phyloP scores from a whole-genome alignment of 2,329 filamentous ascomycete genomes.

The Phyllosticta capitalensis region DNA sequence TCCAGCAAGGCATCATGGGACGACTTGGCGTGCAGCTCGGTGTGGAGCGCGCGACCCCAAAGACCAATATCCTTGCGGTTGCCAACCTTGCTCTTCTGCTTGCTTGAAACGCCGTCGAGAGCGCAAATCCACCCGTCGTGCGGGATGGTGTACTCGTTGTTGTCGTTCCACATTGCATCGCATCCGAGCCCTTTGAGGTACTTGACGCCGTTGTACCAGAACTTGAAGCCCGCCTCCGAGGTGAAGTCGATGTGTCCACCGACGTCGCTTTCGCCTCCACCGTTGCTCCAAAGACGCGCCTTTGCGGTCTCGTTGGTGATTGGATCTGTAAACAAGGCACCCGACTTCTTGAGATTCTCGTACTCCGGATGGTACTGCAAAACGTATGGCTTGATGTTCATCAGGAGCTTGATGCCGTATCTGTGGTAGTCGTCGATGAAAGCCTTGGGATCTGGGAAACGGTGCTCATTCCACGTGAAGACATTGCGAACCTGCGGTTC shows the following conservation, averaged over 20 bases:
- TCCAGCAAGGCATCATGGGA: slow-evolving; percentile 59
- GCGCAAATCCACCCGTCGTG: slow-evolving; percentile 57
- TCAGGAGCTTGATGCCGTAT: slow-evolving; percentile 56
- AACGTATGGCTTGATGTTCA: slow-evolving; percentile 66
- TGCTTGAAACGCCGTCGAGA: slow-evolving; percentile 35
- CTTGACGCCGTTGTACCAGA: slow-evolving; percentile 62
- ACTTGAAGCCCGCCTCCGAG: slow-evolving; percentile 54
- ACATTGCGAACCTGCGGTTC: slow-evolving; percentile 63
- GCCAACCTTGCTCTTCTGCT: slow-evolving; percentile 10
- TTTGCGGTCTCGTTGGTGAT: slow-evolving; percentile 39
- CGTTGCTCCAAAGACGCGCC: slow-evolving; percentile 61
- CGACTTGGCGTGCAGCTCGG: slow-evolving; percentile 60
- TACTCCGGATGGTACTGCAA: slow-evolving; percentile 59
- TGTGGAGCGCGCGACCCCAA: slow-evolving; percentile 61
- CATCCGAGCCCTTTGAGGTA: slow-evolving; percentile 54
- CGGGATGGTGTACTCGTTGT: slow-evolving; percentile 63
- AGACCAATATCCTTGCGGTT: slow-evolving; percentile 48
- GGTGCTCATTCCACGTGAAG: slow-evolving; percentile 60
- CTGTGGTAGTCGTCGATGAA: slow-evolving; percentile 54
- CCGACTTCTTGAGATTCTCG: slow-evolving; percentile 45
- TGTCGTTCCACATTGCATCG: slow-evolving; percentile 71
- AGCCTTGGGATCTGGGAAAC: slow-evolving; percentile 58
- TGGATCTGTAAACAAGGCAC: slow-evolving; percentile 56
- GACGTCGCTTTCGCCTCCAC: slow-evolving; percentile 59
- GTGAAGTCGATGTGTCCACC: slow-evolving; percentile 68